Evolutionary conservation across 2,329 filamentous ascomycete genomes (phyloP).

Genomic region (Magnaporthiopsis incrustans): DNA sequence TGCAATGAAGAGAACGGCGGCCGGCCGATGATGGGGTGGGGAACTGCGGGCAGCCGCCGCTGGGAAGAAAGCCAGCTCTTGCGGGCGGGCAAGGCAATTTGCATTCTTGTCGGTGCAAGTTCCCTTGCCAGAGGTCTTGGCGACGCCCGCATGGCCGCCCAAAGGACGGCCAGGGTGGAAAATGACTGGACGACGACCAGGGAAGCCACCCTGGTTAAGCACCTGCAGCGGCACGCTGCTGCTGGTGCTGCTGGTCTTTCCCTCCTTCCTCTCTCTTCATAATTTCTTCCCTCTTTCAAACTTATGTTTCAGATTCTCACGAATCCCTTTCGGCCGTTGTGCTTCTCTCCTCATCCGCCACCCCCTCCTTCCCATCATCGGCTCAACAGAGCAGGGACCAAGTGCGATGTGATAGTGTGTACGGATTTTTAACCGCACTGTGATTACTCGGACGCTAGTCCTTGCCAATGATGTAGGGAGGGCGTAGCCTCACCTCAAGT

Average conservation of each 20-base stretch:
- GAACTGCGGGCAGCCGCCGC: neutral
- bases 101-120: neutral
- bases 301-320: neutral
- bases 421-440: neutral
- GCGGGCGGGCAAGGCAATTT: neutral
- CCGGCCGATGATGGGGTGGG: neutral
- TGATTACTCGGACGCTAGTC: neutral
- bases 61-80: neutral
- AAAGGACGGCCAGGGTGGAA: neutral
- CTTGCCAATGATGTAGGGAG: neutral
- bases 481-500: neutral
- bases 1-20: neutral
- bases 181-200: neutral
- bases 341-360: neutral
- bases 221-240: neutral
- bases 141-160: neutral
- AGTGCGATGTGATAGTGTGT: neutral
- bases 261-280: neutral
- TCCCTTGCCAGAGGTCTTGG: neutral
- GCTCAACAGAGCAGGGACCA: neutral
- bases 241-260: neutral
- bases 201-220: neutral
- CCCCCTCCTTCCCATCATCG: neutral
- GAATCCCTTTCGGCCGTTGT: neutral
- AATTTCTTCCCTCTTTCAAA: neutral